phyloP scores from a whole-genome alignment of 371 early-diverging fungal species.

The Mortierella sp. region DNA sequence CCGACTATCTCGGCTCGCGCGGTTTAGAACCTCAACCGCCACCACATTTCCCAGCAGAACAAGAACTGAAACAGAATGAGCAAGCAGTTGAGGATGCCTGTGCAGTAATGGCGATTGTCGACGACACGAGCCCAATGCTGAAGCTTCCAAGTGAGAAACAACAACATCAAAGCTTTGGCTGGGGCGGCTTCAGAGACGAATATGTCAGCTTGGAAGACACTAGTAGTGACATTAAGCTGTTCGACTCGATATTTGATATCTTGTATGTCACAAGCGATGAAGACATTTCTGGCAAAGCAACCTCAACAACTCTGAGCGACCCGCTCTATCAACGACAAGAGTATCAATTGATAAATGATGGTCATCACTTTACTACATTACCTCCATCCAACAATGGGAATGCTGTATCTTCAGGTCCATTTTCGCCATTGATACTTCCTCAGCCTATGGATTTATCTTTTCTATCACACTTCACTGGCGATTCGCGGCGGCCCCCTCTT shows the following conservation, averaged over 20 bases:
- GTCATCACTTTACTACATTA: too few relatives aligned
- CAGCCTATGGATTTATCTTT: too few relatives aligned
- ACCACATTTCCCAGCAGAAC: slow-evolving; percentile 1
- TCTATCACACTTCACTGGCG: too few relatives aligned
- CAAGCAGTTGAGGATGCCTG: neutral
- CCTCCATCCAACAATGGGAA: too few relatives aligned
- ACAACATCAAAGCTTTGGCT: neutral
- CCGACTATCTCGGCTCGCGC: slow-evolving; percentile 52
- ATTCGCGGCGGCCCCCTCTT: too few relatives aligned
- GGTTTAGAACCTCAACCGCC: slow-evolving; percentile 22
- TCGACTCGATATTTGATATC: neutral
- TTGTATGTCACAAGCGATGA: neutral
- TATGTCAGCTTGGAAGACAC: neutral
- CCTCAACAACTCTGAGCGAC: too few relatives aligned
- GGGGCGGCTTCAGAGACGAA: neutral
- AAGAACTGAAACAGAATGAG: neutral
- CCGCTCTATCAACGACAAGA: too few relatives aligned
- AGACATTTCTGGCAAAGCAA: neutral
- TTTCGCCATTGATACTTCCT: too few relatives aligned
- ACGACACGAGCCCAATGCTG: too few relatives aligned
- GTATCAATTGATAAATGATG: too few relatives aligned
- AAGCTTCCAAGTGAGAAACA: too few relatives aligned
- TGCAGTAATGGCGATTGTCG: neutral
- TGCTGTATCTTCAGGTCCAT: too few relatives aligned
- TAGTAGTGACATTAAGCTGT: neutral